A percentile compares a stretch with the other conserved stretches of the same genome.
These are phyloP conservation scores for Trichoderma hamatum DNA, from an alignment of 2,329 filamentous ascomycete genomes.

Conservation along the genomic window DNA sequence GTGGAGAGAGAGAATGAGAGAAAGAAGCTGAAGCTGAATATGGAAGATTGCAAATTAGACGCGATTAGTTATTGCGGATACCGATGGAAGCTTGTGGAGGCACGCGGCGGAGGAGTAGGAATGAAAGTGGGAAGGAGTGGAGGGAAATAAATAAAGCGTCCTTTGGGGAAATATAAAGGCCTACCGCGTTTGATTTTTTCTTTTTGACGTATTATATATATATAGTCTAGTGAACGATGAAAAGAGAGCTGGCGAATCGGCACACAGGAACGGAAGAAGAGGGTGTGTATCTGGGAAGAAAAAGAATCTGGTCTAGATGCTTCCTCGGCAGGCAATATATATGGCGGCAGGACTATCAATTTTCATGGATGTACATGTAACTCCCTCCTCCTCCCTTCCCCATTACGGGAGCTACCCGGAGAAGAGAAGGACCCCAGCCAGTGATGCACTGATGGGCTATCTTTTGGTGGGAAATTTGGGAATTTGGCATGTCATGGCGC, in stretches of 20 bases:
- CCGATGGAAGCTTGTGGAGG: not conserved
- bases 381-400: not conserved
- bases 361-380: not conserved
- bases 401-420: not conserved
- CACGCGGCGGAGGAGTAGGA: not conserved
- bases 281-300: not conserved
- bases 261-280: not conserved
- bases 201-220: not conserved
- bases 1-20: not conserved
- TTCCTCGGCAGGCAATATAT: conserved; percentile 9
- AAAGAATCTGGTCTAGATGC: not conserved
- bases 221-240: not conserved
- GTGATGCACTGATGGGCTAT: not conserved
- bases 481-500: conserved; percentile 14
- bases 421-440: not conserved
- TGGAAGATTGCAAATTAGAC: not conserved
- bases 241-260: not conserved
- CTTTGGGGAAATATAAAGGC: not conserved
- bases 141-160: not conserved
- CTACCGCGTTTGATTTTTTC: not conserved
- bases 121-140: not conserved
- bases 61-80: not conserved
- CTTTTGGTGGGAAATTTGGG: conserved; percentile 1
- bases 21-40: not conserved
- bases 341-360: not conserved